These are phyloP conservation scores for Bimuria novae-zelandiae DNA, from an alignment of 2,329 filamentous ascomycete genomes.

Conservation along the genomic window DNA sequence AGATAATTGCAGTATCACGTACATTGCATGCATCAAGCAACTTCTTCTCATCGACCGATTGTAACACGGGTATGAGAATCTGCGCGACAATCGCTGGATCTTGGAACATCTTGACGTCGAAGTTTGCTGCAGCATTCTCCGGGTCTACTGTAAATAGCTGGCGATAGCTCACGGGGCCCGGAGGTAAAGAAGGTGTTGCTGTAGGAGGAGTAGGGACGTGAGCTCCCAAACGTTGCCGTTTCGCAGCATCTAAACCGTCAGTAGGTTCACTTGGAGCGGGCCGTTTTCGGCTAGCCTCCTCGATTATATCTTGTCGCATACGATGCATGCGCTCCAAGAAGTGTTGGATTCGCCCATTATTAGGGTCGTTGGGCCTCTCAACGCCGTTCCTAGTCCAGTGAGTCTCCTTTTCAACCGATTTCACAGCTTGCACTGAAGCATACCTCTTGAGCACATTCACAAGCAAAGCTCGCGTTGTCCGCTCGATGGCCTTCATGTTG, in stretches of 20 bases:
- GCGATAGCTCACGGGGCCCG: constrained; percentile 77
- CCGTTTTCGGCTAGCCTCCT: constrained; percentile 79
- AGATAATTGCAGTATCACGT: constrained; percentile 41
- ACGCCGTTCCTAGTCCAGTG: constrained; percentile 60
- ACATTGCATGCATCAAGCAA: constrained; percentile 76
- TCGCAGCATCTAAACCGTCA: constrained; percentile 74
- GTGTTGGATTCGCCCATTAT: constrained; percentile 79
- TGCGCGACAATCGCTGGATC: constrained; percentile 71
- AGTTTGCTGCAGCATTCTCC: constrained; percentile 73
- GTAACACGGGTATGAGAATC: constrained; percentile 79
- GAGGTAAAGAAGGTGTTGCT: constrained; percentile 71
- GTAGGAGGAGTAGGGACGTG: constrained; percentile 49
- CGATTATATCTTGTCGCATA: constrained; percentile 75
- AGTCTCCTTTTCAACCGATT: constrained; percentile 5
- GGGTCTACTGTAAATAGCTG: constrained; percentile 86
- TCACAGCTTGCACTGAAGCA: constrained; percentile 23
- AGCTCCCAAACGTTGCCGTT: constrained; percentile 73
- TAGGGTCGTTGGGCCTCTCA: constrained; percentile 67
- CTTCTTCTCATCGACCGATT: constrained; percentile 69
- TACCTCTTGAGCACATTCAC: constrained; percentile 82
- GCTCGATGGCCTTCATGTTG: constrained; percentile 90
- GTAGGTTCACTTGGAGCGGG: constrained; percentile 70
- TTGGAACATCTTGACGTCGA: constrained; percentile 82
- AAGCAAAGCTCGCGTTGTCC: constrained; percentile 83
- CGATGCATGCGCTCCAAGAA: constrained; percentile 83